These are phyloP conservation scores for Candida vartiovaarae DNA, from an alignment of 805 yeast genomes.

Conservation along the genomic window DNA sequence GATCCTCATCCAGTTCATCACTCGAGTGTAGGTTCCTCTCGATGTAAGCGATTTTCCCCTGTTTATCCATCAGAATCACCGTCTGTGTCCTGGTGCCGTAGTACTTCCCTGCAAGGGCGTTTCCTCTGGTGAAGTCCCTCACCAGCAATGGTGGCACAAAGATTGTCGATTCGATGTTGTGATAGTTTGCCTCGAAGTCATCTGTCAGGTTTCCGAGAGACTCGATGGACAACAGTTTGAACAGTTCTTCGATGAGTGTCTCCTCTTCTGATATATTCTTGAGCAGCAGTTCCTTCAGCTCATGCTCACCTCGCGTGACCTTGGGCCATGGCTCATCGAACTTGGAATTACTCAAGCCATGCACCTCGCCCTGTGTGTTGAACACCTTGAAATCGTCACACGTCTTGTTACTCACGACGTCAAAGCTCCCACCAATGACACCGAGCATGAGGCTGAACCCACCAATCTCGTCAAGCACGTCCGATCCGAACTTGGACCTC, in stretches of 20 bases:
- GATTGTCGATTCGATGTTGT: conserved; percentile 48
- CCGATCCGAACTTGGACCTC: conserved; percentile 12
- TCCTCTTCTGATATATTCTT: conserved; percentile 27
- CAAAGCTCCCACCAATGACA: conserved; percentile 24
- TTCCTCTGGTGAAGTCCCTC: conserved; percentile 25
- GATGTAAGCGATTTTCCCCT: conserved; percentile 46
- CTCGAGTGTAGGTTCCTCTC: conserved; percentile 55
- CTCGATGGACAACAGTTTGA: conserved; percentile 47
- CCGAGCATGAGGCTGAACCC: conserved; percentile 33
- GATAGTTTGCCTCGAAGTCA: conserved; percentile 29
- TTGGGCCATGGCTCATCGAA: conserved; percentile 71
- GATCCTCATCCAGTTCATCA: conserved; percentile 28
- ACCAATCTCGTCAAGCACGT: conserved; percentile 20
- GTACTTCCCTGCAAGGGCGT: conserved; percentile 40
- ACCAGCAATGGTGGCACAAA: conserved; percentile 62
- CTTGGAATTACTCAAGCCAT: conserved; percentile 67
- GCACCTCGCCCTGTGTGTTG: conserved; percentile 25
- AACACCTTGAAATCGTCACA: conserved; percentile 26
- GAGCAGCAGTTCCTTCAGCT: conserved; percentile 29
- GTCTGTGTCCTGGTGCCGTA: conserved; percentile 92
- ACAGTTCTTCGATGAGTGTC: conserved; percentile 41
- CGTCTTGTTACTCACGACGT: conserved; percentile 23
- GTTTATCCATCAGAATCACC: conserved; percentile 49
- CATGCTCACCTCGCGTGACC: conserved; percentile 46
- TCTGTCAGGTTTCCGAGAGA: conserved; percentile 24